phyloP scores from a whole-genome alignment of 129 eudicot species.

The Pseudognaphalium luteoalbum region DNA sequence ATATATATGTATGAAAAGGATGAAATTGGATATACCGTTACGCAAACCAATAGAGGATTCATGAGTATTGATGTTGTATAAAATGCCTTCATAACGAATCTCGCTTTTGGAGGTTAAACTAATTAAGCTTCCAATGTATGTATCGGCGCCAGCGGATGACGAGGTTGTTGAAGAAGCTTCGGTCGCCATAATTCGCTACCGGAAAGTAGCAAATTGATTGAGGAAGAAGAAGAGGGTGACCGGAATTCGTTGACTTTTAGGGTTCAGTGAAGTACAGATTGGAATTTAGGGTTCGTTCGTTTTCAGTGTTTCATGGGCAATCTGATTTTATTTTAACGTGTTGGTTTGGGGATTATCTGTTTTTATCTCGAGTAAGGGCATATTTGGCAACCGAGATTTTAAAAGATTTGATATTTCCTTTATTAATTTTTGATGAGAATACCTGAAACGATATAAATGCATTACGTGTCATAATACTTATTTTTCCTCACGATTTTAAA shows the following conservation, averaged over 20 bases:
- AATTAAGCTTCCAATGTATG: conserved; percentile 69
- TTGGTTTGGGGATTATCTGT: neutral
- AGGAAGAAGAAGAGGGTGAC: neutral
- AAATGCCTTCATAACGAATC: conserved; percentile 79
- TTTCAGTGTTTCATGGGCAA: neutral
- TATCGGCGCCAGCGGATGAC: conserved; percentile 41
- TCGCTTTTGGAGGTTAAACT: conserved; percentile 75
- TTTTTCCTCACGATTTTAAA: too few species aligned
- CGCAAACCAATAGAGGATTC: conserved; percentile 68
- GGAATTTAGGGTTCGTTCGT: neutral
- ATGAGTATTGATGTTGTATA: conserved; percentile 51
- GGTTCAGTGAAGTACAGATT: neutral
- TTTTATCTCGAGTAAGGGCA: neutral
- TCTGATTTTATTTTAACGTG: neutral
- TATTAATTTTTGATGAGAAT: too few species aligned
- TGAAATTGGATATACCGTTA: conserved; percentile 39
- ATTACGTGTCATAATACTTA: too few species aligned
- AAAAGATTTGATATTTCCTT: too few species aligned
- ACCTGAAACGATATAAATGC: too few species aligned
- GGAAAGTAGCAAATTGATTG: neutral
- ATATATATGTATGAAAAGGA: neutral
- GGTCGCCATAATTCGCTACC: conserved; percentile 17
- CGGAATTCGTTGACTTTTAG: conserved; percentile 9
- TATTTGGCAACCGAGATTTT: too few species aligned
- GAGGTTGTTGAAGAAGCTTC: conserved; percentile 22